These are phyloP conservation scores for Kodamaea restingae DNA, from an alignment of 805 yeast species.

Conservation along the genomic window DNA sequence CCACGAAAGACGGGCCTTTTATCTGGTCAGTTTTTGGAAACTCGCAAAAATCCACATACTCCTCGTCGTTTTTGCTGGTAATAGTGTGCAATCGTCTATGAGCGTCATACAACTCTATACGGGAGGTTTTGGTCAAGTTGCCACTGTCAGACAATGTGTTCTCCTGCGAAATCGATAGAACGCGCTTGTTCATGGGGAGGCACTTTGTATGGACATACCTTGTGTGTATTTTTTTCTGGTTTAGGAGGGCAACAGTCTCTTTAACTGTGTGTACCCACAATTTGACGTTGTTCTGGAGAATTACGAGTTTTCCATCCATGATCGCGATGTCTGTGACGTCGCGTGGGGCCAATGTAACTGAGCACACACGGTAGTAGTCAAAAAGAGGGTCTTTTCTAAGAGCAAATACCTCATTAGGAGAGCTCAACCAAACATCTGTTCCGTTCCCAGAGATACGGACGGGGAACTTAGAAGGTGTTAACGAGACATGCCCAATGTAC, in stretches of 20 bases:
- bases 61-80: constrained; percentile 13
- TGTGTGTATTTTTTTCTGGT: constrained; percentile 1
- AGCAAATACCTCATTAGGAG: constrained; percentile 1
- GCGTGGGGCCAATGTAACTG: background rate
- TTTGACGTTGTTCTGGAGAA: background rate
- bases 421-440: background rate
- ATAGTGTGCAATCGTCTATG: constrained; percentile 9
- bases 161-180: constrained; percentile 17
- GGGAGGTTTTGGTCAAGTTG: constrained; percentile 13
- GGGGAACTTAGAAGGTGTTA: background rate
- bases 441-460: background rate
- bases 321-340: constrained; percentile 3
- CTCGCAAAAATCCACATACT: constrained; percentile 17
- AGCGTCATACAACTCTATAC: constrained; percentile 16
- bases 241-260: background rate
- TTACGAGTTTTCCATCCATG: background rate
- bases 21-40: constrained; percentile 2
- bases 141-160: constrained; percentile 12
- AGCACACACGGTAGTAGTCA: constrained; percentile 4
- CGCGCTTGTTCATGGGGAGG: constrained; percentile 2
- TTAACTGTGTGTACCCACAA: background rate
- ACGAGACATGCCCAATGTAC: background rate
- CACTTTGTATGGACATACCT: constrained; percentile 3
- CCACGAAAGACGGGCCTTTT: constrained; percentile 13
- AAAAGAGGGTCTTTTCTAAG: constrained; percentile 1